Conservation (phyloP, 2,329 filamentous ascomycete genomes). For the Trichoderma afroharzianum region DNA sequence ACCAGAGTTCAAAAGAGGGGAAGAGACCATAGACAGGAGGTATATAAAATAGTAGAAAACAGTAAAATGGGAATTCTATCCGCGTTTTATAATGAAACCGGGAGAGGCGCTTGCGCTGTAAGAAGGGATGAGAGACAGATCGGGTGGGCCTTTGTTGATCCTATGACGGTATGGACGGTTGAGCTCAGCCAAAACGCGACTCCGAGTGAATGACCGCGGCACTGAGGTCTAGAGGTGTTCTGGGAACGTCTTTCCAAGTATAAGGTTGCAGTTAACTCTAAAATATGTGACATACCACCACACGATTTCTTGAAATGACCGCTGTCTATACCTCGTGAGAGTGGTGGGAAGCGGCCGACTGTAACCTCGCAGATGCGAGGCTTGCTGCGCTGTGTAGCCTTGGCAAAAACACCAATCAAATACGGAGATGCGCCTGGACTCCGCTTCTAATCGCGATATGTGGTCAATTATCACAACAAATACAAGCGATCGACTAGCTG, state of each 20-base stretch:
- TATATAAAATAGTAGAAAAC: not conserved
- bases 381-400: not conserved
- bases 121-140: not conserved
- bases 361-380: constrained; percentile 9
- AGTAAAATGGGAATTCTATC: not conserved
- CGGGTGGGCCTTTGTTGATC: constrained; percentile 13
- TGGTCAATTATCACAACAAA: not conserved
- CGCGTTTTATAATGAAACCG: not conserved
- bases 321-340: not conserved
- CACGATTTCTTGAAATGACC: not conserved
- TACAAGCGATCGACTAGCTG: not conserved
- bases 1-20: not conserved
- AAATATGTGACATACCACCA: not conserved
- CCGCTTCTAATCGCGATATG: not conserved
- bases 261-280: not conserved
- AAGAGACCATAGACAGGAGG: not conserved
- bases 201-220: not conserved
- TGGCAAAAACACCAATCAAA: not conserved
- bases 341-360: not conserved
- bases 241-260: not conserved
- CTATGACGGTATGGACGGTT: constrained; percentile 7
- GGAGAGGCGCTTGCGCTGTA: not conserved
- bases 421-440: not conserved
- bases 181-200: not conserved
- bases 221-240: not conserved